phyloP scores from a whole-genome alignment of 73 alveolate species.

The Symbiodinium pilosum region DNA sequence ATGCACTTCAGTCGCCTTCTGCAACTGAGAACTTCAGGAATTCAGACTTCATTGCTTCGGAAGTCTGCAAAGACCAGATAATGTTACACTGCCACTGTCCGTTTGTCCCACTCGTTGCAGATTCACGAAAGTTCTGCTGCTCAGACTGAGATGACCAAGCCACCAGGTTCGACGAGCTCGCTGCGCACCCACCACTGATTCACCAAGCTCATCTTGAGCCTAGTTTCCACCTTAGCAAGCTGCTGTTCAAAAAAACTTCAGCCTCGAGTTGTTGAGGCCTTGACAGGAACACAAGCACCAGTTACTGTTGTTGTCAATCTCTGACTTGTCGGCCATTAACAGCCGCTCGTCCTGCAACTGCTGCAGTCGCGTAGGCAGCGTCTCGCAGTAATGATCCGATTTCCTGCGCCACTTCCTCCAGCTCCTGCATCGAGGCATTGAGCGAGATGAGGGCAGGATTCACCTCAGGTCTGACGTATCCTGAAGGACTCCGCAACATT shows the following conservation, averaged over 20 bases:
- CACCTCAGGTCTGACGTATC: background rate
- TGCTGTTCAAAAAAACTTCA: background rate
- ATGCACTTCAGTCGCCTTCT: background rate
- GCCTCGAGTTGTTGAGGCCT: background rate
- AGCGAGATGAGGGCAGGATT: background rate
- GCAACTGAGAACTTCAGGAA: background rate
- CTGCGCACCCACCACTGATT: no score
- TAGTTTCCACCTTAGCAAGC: background rate
- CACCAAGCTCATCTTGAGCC: constrained; percentile 4
- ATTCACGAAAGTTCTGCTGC: background rate
- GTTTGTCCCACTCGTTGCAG: no score
- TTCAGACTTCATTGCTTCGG: background rate
- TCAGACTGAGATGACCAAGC: no score
- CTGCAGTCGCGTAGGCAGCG: no score
- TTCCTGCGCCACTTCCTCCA: background rate
- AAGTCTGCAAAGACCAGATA: no score
- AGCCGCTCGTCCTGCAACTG: constrained; percentile 5
- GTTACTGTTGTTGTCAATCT: background rate
- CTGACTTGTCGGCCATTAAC: background rate
- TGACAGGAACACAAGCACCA: background rate
- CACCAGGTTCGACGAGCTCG: no score
- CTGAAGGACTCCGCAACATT: no score
- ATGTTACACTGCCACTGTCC: no score
- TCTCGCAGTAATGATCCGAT: background rate
- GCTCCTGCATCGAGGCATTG: background rate